These are phyloP conservation scores for Phylloporus sp. DNA, from an alignment of 768 basidiomycete genomes.

Conservation along the genomic window DNA sequence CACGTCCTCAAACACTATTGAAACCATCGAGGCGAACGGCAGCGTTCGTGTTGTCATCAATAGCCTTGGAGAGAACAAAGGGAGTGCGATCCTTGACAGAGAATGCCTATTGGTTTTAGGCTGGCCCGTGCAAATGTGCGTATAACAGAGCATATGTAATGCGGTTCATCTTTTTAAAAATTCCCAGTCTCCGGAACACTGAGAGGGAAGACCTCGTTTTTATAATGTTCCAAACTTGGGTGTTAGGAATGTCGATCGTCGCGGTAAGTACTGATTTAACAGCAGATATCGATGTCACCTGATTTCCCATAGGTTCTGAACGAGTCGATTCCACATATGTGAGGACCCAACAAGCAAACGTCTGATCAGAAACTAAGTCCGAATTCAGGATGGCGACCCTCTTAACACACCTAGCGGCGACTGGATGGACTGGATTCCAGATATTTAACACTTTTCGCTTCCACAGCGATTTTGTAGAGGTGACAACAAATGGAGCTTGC, in stretches of 20 bases:
- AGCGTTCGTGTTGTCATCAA: conserved; percentile 28
- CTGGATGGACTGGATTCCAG: conserved; percentile 70
- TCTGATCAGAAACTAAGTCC: neutral
- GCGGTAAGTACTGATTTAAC: conserved; percentile 35
- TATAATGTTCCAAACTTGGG: conserved; percentile 77
- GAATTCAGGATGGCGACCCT: conserved; percentile 53
- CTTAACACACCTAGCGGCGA: conserved; percentile 68
- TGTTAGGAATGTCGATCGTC: conserved; percentile 71
- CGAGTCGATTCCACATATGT: conserved; percentile 79
- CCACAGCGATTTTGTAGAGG: conserved; percentile 47
- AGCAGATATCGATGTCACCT: conserved; percentile 16
- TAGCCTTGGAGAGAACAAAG: conserved; percentile 33
- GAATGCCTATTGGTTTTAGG: conserved; percentile 60
- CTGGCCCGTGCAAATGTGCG: conserved; percentile 69
- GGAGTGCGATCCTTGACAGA: conserved; percentile 37
- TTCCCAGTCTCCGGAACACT: conserved; percentile 58
- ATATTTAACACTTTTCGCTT: conserved; percentile 58
- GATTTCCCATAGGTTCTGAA: conserved; percentile 40
- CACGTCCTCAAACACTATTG: conserved; percentile 17
- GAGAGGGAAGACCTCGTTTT: conserved; percentile 77
- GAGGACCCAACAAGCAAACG: conserved; percentile 1
- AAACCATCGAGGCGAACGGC: conserved; percentile 26
- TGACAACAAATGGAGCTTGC: conserved; percentile 68
- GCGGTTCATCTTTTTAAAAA: neutral
- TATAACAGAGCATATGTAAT: conserved; percentile 4